These are phyloP conservation scores for Aurinia saxatilis DNA, from an alignment of 345 rosid species.

Conservation along the genomic window DNA sequence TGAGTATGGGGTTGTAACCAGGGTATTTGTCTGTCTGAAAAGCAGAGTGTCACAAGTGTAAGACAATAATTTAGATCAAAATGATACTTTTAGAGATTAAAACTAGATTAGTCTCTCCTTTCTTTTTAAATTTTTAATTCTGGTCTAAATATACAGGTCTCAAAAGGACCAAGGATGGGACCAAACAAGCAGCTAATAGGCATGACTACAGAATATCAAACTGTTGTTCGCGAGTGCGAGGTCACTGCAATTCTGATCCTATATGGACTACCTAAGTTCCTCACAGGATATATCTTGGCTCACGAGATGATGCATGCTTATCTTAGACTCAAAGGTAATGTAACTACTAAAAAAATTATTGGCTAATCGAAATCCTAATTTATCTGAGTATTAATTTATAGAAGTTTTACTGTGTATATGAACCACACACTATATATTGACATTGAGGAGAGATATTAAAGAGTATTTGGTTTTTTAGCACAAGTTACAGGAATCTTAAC, in stretches of 20 bases:
- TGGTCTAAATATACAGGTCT: slow-evolving; percentile 41
- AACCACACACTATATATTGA: not conserved
- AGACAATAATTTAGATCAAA: not conserved
- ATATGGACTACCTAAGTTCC: slow-evolving; percentile 89
- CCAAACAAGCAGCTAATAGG: slow-evolving; percentile 37
- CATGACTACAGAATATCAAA: slow-evolving; percentile 60
- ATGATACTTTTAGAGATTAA: not conserved
- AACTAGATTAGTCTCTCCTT: not conserved
- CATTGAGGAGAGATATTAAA: not conserved
- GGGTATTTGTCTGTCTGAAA: slow-evolving; percentile 97
- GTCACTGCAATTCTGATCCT: slow-evolving; percentile 92
- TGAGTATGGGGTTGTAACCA: slow-evolving; percentile 61
- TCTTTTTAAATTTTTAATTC: not conserved
- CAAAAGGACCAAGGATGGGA: slow-evolving; percentile 40
- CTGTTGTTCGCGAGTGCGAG: slow-evolving; percentile 59
- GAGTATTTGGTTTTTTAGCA: not conserved
- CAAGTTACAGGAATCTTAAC: slow-evolving; percentile 48
- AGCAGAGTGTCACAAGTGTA: slow-evolving; percentile 68
- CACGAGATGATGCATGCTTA: slow-evolving; percentile 99
- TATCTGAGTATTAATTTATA: no score
- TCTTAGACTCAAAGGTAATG: slow-evolving; percentile 75
- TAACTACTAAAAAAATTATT: no score
- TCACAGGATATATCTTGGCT: slow-evolving; percentile 87
- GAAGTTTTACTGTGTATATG: not conserved
- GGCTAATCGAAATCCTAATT: no score